phyloP scores from a whole-genome alignment of 495 filamentous ascomycete genomes.

The Trichoderma asperelloides region DNA sequence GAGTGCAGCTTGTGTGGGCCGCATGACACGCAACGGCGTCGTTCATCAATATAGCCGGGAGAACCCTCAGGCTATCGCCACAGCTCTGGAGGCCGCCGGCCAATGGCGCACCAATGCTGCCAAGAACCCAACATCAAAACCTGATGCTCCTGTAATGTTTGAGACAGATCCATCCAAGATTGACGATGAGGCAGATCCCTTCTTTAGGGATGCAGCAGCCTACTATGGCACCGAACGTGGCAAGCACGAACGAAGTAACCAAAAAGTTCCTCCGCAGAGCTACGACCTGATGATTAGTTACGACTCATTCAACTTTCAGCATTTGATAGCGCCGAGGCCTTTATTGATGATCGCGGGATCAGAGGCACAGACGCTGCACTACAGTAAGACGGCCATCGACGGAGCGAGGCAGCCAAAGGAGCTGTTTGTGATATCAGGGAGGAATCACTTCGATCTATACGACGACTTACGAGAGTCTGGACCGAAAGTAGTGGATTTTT shows the following conservation, averaged over 20 bases:
- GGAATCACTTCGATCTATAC: conserved; percentile 30
- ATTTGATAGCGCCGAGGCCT: conserved; percentile 23
- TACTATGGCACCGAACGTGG: conserved; percentile 21
- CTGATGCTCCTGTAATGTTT: conserved; percentile 13
- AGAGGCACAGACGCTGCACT: conserved; percentile 23
- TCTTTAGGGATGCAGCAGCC: conserved; percentile 11
- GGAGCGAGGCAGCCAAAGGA: conserved; percentile 29
- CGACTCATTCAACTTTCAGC: conserved; percentile 22
- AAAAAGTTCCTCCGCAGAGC: conserved; percentile 16
- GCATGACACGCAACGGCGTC: conserved; percentile 19
- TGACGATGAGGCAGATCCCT: conserved; percentile 13
- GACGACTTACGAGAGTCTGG: conserved; percentile 22
- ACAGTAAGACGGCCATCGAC: conserved; percentile 24
- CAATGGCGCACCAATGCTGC: conserved; percentile 11
- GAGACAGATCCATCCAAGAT: conserved; percentile 14
- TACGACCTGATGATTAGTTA: conserved; percentile 26
- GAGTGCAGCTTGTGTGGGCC: conserved; percentile 23
- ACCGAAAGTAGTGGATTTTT: conserved; percentile 27
- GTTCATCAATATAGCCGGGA: conserved; percentile 11
- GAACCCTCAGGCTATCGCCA: conserved; percentile 13
- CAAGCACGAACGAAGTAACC: neutral
- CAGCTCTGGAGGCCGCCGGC: conserved; percentile 7
- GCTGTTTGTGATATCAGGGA: conserved; percentile 25
- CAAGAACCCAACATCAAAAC: conserved; percentile 14
- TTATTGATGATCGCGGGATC: conserved; percentile 31